Conservation (phyloP, 306 rosid species). For the Glycine tomentella region DNA sequence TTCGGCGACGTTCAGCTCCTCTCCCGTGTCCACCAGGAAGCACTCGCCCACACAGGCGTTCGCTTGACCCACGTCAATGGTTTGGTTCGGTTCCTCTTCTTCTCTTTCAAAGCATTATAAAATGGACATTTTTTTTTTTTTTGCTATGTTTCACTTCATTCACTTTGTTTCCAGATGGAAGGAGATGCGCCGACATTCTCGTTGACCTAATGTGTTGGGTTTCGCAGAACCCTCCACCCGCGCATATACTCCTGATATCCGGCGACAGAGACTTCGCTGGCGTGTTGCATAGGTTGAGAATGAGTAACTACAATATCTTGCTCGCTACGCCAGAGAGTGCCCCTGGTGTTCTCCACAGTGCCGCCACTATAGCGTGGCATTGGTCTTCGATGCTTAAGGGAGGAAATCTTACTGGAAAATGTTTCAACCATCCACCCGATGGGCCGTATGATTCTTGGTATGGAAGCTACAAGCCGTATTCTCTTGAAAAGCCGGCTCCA, state of each 20-base stretch:
- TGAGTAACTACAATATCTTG: slow-evolving; percentile 89
- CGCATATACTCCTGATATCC: slow-evolving; percentile 80
- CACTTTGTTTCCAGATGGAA: slow-evolving; percentile 63
- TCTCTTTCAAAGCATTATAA: not conserved
- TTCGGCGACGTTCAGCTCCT: slow-evolving; percentile 76
- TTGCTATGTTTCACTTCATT: not conserved
- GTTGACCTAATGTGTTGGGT: slow-evolving; percentile 84
- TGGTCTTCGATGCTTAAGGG: slow-evolving; percentile 76
- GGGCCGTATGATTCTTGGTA: slow-evolving; percentile 87
- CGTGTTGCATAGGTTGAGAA: slow-evolving; percentile 74
- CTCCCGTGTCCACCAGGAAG: slow-evolving; percentile 69
- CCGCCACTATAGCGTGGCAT: slow-evolving; percentile 86
- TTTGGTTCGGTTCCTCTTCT: slow-evolving; percentile 51
- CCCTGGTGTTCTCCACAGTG: slow-evolving; percentile 66
- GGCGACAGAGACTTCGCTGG: slow-evolving; percentile 76
- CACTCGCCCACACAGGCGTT: slow-evolving; percentile 75
- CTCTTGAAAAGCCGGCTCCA: slow-evolving; percentile 62
- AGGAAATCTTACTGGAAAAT: slow-evolving; percentile 68
- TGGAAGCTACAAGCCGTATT: slow-evolving; percentile 57
- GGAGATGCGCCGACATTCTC: slow-evolving; percentile 72
- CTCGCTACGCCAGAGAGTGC: slow-evolving; percentile 66
- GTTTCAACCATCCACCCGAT: slow-evolving; percentile 87
- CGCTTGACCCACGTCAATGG: slow-evolving; percentile 61
- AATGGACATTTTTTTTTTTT: too few relatives aligned
- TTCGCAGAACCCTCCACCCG: slow-evolving; percentile 93